These are phyloP conservation scores for Scutellaria baicalensis DNA, from an alignment of 257 asterid genomes.

Conservation along the genomic window DNA sequence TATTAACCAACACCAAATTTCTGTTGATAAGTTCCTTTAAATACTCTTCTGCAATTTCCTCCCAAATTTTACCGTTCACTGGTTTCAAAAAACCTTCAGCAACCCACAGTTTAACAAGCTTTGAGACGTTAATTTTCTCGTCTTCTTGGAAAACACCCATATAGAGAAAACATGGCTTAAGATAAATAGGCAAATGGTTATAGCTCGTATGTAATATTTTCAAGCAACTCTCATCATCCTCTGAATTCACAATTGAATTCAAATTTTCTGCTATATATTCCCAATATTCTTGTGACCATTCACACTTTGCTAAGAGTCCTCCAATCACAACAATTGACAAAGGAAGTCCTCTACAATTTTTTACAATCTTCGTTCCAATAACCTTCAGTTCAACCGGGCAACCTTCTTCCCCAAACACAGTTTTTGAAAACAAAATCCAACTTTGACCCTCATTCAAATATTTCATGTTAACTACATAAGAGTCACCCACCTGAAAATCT, in stretches of 20 bases:
- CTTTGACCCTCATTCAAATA: no score
- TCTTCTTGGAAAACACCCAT: slow-evolving; percentile 5
- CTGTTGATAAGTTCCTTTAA: neutral
- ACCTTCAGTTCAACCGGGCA: neutral
- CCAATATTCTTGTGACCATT: neutral
- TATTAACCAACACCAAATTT: neutral
- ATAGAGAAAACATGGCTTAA: slow-evolving; percentile 5
- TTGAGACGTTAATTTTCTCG: neutral
- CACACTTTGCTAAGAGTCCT: neutral
- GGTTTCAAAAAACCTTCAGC: slow-evolving; percentile 12
- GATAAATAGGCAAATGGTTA: neutral
- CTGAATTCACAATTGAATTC: neutral
- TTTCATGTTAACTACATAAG: no score
- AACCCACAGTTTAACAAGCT: neutral
- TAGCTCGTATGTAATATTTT: neutral
- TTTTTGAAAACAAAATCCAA: neutral
- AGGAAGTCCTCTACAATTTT: neutral
- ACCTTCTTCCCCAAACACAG: neutral
- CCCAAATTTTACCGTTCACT: neutral
- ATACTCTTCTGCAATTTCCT: neutral
- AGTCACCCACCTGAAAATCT: no score
- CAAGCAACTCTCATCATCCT: neutral
- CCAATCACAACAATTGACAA: neutral
- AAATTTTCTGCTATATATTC: neutral
- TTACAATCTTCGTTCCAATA: neutral